Base-by-base conservation (phyloP, 1,284 basidiomycete species). In the Trametes hirsuta region DNA sequence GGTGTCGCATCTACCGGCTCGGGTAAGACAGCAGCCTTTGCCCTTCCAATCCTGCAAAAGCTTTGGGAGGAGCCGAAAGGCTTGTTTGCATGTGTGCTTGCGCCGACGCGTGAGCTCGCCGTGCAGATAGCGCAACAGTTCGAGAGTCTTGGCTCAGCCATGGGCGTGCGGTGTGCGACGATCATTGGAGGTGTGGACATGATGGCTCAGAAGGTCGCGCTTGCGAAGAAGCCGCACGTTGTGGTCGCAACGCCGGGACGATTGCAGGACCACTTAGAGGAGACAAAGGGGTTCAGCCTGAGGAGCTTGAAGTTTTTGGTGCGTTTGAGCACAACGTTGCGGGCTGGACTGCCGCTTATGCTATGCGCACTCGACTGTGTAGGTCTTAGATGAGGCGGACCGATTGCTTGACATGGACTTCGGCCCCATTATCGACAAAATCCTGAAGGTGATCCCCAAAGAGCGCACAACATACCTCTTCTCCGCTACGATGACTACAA, bases 401-500 rank as follows among this genome's bases (percentile, higher is more conserved):
- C 84, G 97, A 58, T 77, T 99, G 48, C 81, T 99, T 44, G 97
- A 99, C 77, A 91, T 99, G 86, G 97, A 99, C 74, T 99, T 99
- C 70, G 96, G 95, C 18, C 91, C 94, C 39, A 92, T 94, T 58
- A 96, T 99, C 65, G 97, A 99, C 80, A 97, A 96, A 79, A 95
- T 99, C 63, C 81, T 99, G 46, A 97, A 97, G 77, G 87, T 93
- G 45, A 92, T 99, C 65, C 97, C 97, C 18, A 93, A 90, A 71
- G 96, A 99, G 71, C 86, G 97, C 21, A 93, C 90, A 37, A 99
- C 97, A 0, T 98, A 96, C 74, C 84, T 99, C 1, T 99, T 97
- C 81, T 97, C 95, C 14, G 97, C 97, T 1, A 99, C 97, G n/a
- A 99, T 99, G 96, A 98, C 97, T 2, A 97, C 95, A 22, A 99